phyloP scores from a whole-genome alignment of 176 grass and related monocot genomes.

The Rhynchospora tenuis region DNA sequence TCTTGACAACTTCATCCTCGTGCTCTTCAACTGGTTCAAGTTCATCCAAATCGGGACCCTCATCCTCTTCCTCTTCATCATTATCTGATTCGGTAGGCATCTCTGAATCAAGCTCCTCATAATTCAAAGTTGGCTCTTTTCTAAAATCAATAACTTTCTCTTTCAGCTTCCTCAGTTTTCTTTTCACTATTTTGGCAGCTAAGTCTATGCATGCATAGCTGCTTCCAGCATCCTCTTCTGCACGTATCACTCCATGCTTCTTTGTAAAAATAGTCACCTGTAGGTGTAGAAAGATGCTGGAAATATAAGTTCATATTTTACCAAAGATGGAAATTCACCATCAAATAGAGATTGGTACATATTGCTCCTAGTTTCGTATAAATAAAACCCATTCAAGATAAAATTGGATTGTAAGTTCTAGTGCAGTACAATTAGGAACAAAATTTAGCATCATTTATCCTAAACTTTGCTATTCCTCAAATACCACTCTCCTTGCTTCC shows the following conservation, averaged over 20 bases:
- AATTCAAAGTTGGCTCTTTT: background rate
- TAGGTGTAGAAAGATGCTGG: background rate
- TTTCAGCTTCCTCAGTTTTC: slow-evolving; percentile 91
- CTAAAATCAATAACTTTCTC: slow-evolving; percentile 73
- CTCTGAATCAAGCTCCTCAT: background rate
- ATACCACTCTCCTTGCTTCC: background rate
- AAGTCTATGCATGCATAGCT: slow-evolving; percentile 77
- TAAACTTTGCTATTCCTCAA: background rate
- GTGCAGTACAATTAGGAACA: background rate
- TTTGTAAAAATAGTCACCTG: slow-evolving; percentile 78
- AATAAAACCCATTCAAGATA: background rate
- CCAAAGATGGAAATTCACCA: background rate
- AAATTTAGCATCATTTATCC: background rate
- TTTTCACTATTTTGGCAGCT: slow-evolving; percentile 66
- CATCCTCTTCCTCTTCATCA: slow-evolving; percentile 17
- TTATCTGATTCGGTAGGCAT: background rate
- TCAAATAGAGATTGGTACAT: background rate
- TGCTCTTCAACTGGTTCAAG: slow-evolving; percentile 34
- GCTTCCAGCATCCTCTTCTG: slow-evolving; percentile 78
- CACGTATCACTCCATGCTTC: slow-evolving; percentile 70
- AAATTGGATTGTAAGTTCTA: background rate
- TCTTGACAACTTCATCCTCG: slow-evolving; percentile 40
- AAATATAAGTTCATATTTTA: background rate
- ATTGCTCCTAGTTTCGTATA: background rate
- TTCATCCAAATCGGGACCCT: slow-evolving; percentile 18